A percentile compares a stretch with the other conserved stretches of the same genome.
Conservation (phyloP, 2,329 filamentous ascomycete genomes). For the Cylindrodendrum hubeiense region DNA sequence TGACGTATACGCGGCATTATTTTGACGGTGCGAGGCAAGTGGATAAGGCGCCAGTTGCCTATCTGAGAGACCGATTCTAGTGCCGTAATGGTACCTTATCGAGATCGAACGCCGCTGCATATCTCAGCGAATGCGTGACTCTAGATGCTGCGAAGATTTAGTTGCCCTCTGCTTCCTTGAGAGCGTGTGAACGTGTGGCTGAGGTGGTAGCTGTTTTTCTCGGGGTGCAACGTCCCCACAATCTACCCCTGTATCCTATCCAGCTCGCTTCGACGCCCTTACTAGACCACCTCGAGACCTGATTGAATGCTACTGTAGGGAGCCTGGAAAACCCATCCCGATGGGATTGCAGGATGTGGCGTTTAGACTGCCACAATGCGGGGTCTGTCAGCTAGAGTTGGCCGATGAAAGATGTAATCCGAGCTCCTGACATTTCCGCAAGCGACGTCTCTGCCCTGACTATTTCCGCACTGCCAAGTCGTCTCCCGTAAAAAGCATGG, state of each 20-base stretch:
- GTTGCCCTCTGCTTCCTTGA: too few relatives aligned
- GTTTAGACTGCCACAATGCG: not conserved
- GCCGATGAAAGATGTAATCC: not conserved
- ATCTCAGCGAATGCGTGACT: too few relatives aligned
- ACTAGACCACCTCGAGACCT: too few relatives aligned
- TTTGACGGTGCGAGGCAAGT: not conserved
- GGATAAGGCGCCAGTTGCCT: not conserved
- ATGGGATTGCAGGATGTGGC: conserved; percentile 10
- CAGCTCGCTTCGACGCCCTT: not conserved
- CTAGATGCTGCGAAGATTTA: too few relatives aligned
- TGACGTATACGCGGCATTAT: conserved; percentile 5
- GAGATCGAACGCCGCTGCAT: too few relatives aligned
- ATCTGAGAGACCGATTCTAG: not conserved
- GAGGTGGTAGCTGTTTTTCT: too few relatives aligned
- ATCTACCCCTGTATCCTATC: not conserved
- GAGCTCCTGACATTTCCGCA: not conserved
- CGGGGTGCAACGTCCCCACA: not conserved
- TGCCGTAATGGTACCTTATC: too few relatives aligned
- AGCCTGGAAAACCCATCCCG: not conserved
- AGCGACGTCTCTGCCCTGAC: too few relatives aligned
- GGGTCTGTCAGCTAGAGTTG: not conserved
- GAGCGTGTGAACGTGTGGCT: too few relatives aligned
- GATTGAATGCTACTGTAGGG: too few relatives aligned
- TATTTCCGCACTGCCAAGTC: not conserved
- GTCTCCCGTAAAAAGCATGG: not conserved